These are phyloP conservation scores for Gamarada debralockiae DNA, from an alignment of 495 filamentous ascomycete species.

Conservation along the genomic window DNA sequence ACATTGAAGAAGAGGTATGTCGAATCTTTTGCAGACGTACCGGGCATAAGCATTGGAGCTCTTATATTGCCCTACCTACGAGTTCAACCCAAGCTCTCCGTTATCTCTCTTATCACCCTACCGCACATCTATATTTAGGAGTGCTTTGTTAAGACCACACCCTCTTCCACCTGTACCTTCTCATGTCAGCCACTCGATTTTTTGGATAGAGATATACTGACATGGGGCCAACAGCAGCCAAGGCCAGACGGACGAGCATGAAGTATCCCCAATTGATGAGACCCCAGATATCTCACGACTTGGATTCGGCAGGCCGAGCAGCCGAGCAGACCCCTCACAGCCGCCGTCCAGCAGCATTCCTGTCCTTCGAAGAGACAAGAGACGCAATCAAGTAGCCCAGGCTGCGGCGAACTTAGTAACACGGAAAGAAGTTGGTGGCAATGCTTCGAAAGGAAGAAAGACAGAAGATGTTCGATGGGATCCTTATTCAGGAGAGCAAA, in stretches of 20 bases:
- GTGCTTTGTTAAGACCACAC: constrained; percentile 9
- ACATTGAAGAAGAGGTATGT: constrained; percentile 16
- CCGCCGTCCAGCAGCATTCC: constrained; percentile 39
- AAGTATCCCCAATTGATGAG: constrained; percentile 53
- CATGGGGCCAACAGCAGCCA: constrained; percentile 9
- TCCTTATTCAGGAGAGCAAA: constrained; percentile 46
- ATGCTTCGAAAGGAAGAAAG: constrained; percentile 2
- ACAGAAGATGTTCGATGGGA: constrained; percentile 34
- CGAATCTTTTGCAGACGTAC: constrained; percentile 7
- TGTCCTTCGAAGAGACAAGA: constrained; percentile 41
- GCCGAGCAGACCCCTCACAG: constrained; percentile 19
- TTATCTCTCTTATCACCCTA: background rate
- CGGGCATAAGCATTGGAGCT: constrained; percentile 10
- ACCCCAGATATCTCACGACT: constrained; percentile 33
- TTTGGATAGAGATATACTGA: background rate
- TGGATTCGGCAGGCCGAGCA: constrained; percentile 18
- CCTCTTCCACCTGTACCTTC: constrained; percentile 6
- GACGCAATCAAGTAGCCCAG: constrained; percentile 18
- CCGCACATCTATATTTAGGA: background rate
- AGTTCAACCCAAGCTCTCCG: background rate
- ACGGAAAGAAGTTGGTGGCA: constrained; percentile 11
- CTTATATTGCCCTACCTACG: background rate
- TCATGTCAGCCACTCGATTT: constrained; percentile 9
- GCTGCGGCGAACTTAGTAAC: constrained; percentile 13
- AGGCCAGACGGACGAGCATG: constrained; percentile 23